A percentile compares a stretch with the other conserved stretches of the same genome.
Conservation (phyloP, 2,329 filamentous ascomycete genomes). For the Blastomyces emzantsi region DNA sequence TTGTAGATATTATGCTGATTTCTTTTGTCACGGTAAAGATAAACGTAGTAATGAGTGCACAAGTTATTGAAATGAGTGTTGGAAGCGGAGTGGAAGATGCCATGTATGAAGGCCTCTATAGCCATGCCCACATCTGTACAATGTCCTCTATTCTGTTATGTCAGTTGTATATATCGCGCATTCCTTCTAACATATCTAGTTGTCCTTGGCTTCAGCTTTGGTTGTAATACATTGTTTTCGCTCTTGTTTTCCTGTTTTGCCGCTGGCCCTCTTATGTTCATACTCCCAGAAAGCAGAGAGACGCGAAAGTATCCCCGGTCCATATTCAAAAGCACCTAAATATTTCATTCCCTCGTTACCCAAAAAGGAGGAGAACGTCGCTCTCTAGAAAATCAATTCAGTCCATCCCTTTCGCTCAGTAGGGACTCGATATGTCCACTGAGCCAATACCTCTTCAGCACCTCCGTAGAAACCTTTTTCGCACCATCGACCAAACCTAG, state of each 20-base stretch:
- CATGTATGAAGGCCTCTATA: not conserved
- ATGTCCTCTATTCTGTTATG: not conserved
- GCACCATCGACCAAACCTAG: constrained; percentile 56
- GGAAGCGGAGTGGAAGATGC: not conserved
- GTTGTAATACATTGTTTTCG: not conserved
- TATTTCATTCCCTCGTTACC: not conserved
- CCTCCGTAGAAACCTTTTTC: constrained; percentile 45
- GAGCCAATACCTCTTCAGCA: constrained; percentile 52
- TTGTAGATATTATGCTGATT: not conserved
- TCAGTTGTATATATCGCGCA: not conserved
- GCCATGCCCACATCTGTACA: not conserved
- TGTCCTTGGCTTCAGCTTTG: no score
- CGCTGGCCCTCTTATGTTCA: not conserved
- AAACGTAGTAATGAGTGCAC: not conserved
- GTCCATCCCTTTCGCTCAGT: constrained; percentile 12
- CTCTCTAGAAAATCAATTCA: constrained; percentile 6
- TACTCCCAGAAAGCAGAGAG: not conserved
- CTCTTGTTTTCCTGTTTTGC: not conserved
- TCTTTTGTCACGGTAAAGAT: not conserved
- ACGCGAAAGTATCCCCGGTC: not conserved
- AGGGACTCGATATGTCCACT: constrained; percentile 47
- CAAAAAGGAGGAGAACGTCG: not conserved
- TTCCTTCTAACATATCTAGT: not conserved
- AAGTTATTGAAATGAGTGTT: no score
- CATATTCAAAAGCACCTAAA: not conserved